A percentile compares a stretch with the other conserved stretches of the same genome.
Evolutionary conservation across 2,329 filamentous ascomycete genomes (phyloP).

Genomic region (Aotearoamyces nothofagi): DNA sequence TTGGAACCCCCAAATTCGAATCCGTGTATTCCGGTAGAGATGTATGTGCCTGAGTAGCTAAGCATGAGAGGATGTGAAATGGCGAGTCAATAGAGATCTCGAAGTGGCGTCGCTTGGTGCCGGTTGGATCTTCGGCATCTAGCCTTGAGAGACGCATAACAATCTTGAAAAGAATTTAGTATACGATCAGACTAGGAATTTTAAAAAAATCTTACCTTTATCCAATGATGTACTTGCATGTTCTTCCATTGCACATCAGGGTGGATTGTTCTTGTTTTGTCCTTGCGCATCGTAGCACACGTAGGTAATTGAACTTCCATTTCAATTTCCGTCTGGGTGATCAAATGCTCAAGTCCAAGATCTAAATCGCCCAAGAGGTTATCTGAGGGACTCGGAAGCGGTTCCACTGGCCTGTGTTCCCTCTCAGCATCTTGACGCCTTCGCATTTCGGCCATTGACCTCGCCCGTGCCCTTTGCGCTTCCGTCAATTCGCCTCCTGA

Average conservation of each 20-base stretch:
- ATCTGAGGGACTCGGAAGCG: slow-evolving; percentile 23
- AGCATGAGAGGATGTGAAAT: slow-evolving; percentile 60
- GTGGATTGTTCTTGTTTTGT: slow-evolving; percentile 42
- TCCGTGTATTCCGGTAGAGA: slow-evolving; percentile 54
- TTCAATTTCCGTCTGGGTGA: slow-evolving; percentile 61
- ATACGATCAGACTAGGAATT: too few relatives aligned
- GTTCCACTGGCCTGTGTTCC: slow-evolving; percentile 27
- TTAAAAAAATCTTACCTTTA: slow-evolving; percentile 42
- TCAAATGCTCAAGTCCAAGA: slow-evolving; percentile 40
- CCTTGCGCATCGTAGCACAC: slow-evolving; percentile 51
- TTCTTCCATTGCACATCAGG: slow-evolving; percentile 63
- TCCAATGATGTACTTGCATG: slow-evolving; percentile 65
- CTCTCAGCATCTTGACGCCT: slow-evolving; percentile 36
- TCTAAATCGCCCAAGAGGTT: slow-evolving; percentile 47
- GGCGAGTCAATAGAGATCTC: slow-evolving; percentile 68
- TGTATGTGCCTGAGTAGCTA: slow-evolving; percentile 55
- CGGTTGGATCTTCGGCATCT: slow-evolving; percentile 42
- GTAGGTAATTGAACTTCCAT: slow-evolving; percentile 60
- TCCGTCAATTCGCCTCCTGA: slow-evolving; percentile 53
- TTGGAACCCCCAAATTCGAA: slow-evolving; percentile 25
- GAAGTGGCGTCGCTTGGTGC: slow-evolving; percentile 50
- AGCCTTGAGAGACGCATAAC: slow-evolving; percentile 59
- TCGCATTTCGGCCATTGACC: slow-evolving; percentile 17
- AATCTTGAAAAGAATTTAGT: slow-evolving; percentile 33
- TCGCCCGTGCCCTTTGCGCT: slow-evolving; percentile 19